Evolutionary conservation across 2,329 filamentous ascomycete species (phyloP).

Genomic region (Cladosporium sp.): DNA sequence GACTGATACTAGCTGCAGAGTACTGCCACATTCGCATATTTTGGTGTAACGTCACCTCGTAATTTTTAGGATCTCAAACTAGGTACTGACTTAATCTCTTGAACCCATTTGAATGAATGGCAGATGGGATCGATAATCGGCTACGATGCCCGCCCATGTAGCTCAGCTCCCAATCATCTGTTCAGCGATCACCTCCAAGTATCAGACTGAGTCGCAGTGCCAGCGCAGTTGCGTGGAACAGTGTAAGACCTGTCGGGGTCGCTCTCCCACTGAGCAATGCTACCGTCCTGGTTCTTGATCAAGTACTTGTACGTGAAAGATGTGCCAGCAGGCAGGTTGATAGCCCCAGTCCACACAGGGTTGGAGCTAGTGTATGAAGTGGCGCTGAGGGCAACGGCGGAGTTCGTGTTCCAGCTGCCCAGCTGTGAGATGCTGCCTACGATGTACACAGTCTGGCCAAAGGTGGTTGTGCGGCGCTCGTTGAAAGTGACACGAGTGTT

Average conservation of each 20-base stretch:
- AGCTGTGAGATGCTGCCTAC: slow-evolving; percentile 60
- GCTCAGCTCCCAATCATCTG: neutral
- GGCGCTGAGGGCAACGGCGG: slow-evolving; percentile 59
- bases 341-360: slow-evolving; percentile 60
- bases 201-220: slow-evolving; percentile 27
- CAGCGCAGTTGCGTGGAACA: slow-evolving; percentile 27
- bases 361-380: slow-evolving; percentile 59
- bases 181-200: slow-evolving; percentile 28
- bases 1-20: neutral
- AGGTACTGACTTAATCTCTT: neutral
- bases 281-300: slow-evolving; percentile 55
- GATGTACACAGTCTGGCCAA: slow-evolving; percentile 66
- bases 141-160: neutral
- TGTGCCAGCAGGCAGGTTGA: slow-evolving; percentile 58
- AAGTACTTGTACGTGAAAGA: slow-evolving; percentile 69
- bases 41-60: neutral
- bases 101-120: neutral
- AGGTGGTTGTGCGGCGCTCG: slow-evolving; percentile 57
- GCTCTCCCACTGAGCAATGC: slow-evolving; percentile 61
- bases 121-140: neutral
- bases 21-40: neutral
- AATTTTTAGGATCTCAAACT: neutral
- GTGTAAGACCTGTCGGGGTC: slow-evolving; percentile 50
- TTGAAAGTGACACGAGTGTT: slow-evolving; percentile 60
- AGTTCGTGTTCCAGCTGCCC: slow-evolving; percentile 59